Conservation (phyloP, 176 grass and related monocot species). For the Eremochloa ophiuroides region DNA sequence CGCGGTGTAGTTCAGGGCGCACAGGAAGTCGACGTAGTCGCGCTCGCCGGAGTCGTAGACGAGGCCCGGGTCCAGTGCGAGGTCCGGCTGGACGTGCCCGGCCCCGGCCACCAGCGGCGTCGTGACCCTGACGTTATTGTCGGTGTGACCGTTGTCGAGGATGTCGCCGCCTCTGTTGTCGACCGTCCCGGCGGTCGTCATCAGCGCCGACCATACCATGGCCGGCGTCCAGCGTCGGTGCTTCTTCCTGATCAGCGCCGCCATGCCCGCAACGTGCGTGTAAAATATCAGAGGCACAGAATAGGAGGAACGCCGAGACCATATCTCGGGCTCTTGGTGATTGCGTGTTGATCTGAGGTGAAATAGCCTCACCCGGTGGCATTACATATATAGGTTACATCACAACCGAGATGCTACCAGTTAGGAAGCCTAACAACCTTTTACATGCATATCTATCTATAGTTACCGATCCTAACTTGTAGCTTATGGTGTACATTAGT, state of each 20-base stretch:
- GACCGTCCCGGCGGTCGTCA: constrained; percentile 45
- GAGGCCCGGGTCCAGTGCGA: constrained; percentile 1
- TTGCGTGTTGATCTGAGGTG: too few relatives aligned
- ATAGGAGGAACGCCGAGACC: too few relatives aligned
- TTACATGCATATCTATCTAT: too few relatives aligned
- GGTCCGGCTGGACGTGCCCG: not conserved
- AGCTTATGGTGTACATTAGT: too few relatives aligned
- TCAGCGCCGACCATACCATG: constrained; percentile 55
- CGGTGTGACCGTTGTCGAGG: not conserved
- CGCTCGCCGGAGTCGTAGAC: not conserved
- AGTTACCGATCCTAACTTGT: too few relatives aligned
- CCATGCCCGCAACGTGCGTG: constrained; percentile 39
- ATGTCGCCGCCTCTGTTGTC: constrained; percentile 39
- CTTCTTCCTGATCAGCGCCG: constrained; percentile 35
- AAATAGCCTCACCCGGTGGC: too few relatives aligned
- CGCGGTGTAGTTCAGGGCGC: not conserved
- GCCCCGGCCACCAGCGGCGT: constrained; percentile 17
- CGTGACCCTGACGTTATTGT: not conserved
- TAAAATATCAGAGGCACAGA: too few relatives aligned
- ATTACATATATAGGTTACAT: too few relatives aligned
- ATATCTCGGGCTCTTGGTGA: too few relatives aligned
- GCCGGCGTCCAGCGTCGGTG: constrained; percentile 41
- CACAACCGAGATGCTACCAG: too few relatives aligned
- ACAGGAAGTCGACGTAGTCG: not conserved
- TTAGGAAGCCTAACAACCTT: too few relatives aligned